Evolutionary conservation across 192 early-diverging fungal species (phyloP).

Genomic region (Mortierella hygrophila): DNA sequence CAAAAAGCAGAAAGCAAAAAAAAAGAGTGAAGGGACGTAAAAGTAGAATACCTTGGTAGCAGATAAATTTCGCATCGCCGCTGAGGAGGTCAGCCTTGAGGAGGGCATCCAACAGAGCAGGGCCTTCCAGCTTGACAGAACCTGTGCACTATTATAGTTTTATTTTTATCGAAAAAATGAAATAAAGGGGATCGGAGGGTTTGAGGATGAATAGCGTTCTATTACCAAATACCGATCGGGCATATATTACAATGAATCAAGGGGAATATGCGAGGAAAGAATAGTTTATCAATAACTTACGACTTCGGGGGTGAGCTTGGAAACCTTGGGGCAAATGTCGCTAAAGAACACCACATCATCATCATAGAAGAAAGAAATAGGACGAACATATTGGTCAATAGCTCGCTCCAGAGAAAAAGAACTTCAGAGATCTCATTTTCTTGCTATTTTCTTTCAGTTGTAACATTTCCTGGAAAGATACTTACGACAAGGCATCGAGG

Average conservation of each 20-base stretch:
- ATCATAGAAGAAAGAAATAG: not conserved
- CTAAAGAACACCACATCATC: not conserved
- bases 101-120: constrained; percentile 45
- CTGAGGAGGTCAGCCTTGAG: constrained; percentile 31
- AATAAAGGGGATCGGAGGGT: not conserved
- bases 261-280: not conserved
- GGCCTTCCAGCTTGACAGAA: constrained; percentile 57
- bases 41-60: constrained; percentile 33
- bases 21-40: too few relatives aligned
- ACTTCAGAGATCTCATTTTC: not conserved
- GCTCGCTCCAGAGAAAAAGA: not conserved
- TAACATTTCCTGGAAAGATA: not conserved
- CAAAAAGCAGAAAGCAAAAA: not conserved
- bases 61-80: constrained; percentile 58
- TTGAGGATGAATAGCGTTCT: not conserved
- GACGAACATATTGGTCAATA: not conserved
- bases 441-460: not conserved
- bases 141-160: constrained; percentile 54
- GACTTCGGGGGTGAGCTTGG: constrained; percentile 15
- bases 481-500: not conserved
- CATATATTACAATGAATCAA: not conserved
- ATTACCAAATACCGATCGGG: not conserved
- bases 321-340: constrained; percentile 22
- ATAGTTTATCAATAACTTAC: constrained; percentile 11
- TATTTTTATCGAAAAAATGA: not conserved